Percentiles rank a stretch among this genome's conserved stretches.
phyloP scores from a whole-genome alignment of 768 basidiomycete species.

The Artomyces pyxidatus region DNA sequence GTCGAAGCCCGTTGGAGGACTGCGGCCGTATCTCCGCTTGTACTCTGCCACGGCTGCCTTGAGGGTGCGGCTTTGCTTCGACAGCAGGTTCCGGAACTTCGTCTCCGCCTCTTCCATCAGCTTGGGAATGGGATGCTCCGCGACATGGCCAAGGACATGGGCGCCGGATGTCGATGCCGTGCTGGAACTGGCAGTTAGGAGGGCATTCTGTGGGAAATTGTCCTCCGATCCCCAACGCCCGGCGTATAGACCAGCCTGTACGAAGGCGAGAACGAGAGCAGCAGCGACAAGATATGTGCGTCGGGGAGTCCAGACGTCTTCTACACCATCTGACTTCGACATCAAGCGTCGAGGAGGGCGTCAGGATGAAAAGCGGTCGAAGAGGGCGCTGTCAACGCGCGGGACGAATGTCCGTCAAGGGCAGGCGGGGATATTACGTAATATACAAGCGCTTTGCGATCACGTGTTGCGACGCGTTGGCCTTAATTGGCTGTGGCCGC shows the following conservation, averaged over 20 bases:
- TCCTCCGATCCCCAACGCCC: constrained; percentile 17
- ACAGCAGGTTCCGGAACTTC: constrained; percentile 58
- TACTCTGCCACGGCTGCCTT: constrained; percentile 78
- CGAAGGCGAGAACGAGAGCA: constrained; percentile 22
- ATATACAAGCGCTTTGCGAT: too few relatives aligned
- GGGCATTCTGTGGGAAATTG: constrained; percentile 20
- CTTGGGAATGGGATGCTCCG: constrained; percentile 73
- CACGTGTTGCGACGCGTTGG: too few relatives aligned
- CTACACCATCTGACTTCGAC: constrained; percentile 6
- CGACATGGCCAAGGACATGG: constrained; percentile 16
- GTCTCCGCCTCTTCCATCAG: constrained; percentile 80
- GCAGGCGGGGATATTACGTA: too few relatives aligned
- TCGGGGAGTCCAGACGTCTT: constrained; percentile 2
- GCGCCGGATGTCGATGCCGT: constrained; percentile 18
- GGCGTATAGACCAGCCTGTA: constrained; percentile 28
- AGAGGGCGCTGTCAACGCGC: too few relatives aligned
- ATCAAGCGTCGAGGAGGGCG: constrained; percentile 2
- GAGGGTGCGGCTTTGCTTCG: constrained; percentile 73
- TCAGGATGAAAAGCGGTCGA: too few relatives aligned
- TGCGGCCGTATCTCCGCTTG: constrained; percentile 60
- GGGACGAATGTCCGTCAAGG: too few relatives aligned
- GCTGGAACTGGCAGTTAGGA: constrained; percentile 16
- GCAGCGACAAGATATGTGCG: constrained; percentile 18
- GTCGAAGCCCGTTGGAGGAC: constrained; percentile 89
- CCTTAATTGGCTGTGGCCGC: too few relatives aligned